Base-by-base conservation (phyloP, 169 alveolate species). In the Plasmodium knowlesi region DNA sequence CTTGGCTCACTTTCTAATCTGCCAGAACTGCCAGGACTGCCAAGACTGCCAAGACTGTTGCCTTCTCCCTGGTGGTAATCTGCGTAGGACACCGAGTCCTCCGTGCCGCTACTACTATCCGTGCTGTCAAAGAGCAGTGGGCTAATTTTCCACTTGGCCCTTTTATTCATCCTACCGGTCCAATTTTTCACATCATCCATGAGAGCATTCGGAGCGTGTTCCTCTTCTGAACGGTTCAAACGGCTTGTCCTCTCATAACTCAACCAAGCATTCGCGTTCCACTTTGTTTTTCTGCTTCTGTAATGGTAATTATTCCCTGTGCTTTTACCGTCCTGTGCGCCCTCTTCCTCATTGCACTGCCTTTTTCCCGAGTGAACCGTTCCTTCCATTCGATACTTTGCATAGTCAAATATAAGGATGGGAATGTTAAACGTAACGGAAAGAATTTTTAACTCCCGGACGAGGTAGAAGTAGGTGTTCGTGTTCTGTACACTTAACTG, bases 341-440 rank as follows among this genome's bases (percentile, higher is more conserved):
- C 37, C 22, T 34, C 34, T 54, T 86, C 34, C 37, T 86, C 88
- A 37, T 74, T 70, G 5, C 41, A n/a, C 9, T 32, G 22, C 25
- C 8, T 70, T 19, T 74, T 54, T 0, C 50, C 67, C 37, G 25
- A 76, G 10, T 34, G 3, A 3, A 19, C 4, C 0, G 74, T n/a
- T n/a, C 34, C 50, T 4, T 34, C 78, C 3, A 19, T 19, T 86
- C 43, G 83, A 9, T n/a, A 37, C 32, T 57, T 79, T 25, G 74
- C 83, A 54, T 41, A 28, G 32, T 89, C 94, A 32, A 78, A 89
- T 61, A 89, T 79, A 14, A 89, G 19, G n/a, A 89, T 89, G 22
- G 94, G 34, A 16, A 89, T 67, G 30, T 30, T 41, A 5, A 79
- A 78, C 25, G 79, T 57, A 12, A 34, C 82, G 32, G 94, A 32